phyloP scores from a whole-genome alignment of 352 stramenopile species.

The Phytophthora tentaculata region DNA sequence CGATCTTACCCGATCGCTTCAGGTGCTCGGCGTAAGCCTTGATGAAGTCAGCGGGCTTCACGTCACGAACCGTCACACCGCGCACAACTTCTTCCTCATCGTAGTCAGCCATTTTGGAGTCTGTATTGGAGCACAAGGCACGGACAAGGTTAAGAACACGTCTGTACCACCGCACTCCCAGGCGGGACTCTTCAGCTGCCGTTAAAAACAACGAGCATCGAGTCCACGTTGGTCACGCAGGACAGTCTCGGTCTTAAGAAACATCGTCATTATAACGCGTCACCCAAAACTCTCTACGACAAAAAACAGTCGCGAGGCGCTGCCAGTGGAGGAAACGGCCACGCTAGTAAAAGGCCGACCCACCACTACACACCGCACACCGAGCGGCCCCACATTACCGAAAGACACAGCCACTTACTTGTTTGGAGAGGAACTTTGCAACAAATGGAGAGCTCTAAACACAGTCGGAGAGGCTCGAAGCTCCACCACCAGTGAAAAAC shows the following conservation, averaged over 20 bases:
- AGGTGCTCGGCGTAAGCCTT: constrained; percentile 98
- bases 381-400: constrained; percentile 23
- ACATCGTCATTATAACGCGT: constrained; percentile 63
- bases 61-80: constrained; percentile 98
- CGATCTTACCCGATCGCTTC: constrained; percentile 99
- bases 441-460: constrained; percentile 58
- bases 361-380: constrained; percentile 12
- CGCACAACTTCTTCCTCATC: constrained; percentile 66
- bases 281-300: constrained; percentile 36
- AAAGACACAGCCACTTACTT: constrained; percentile 70
- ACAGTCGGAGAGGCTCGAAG: neutral
- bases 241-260: constrained; percentile 92
- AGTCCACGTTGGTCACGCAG: constrained; percentile 68
- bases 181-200: constrained; percentile 34
- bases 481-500: constrained; percentile 56
- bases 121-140: constrained; percentile 31
- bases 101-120: constrained; percentile 89
- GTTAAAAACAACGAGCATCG: constrained; percentile 15
- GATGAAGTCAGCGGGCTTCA: constrained; percentile 97
- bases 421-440: constrained; percentile 87
- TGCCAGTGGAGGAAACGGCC: neutral
- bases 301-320: constrained; percentile 23
- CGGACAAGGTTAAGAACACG: constrained; percentile 85
- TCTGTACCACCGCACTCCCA: constrained; percentile 88
- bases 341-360: neutral